These are phyloP conservation scores for Withania somnifera DNA, from an alignment of 305 asterid genomes.

Conservation along the genomic window DNA sequence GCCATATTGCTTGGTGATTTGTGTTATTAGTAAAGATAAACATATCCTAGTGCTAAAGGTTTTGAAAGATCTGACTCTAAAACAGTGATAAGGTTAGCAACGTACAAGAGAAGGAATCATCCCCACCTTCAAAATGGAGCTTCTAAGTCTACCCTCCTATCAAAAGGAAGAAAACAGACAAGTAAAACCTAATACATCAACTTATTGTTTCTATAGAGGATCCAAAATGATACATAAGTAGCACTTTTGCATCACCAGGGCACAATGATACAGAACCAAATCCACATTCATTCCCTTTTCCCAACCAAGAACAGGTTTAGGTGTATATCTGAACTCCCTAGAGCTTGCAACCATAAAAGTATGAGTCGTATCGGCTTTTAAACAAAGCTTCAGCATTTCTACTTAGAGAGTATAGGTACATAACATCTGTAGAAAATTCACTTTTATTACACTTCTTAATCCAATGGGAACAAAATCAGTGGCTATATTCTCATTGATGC, in stretches of 20 bases:
- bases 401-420: neutral
- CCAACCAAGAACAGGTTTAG: neutral
- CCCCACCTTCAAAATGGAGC: neutral
- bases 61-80: neutral
- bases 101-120: neutral
- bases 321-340: neutral
- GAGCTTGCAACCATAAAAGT: neutral
- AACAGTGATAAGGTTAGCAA: neutral
- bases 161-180: neutral
- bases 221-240: neutral
- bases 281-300: neutral
- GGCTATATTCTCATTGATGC: neutral
- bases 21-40: neutral
- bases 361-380: neutral
- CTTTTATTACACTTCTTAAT: neutral
- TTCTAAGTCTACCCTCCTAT: neutral
- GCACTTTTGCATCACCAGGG: neutral
- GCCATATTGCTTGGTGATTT: neutral
- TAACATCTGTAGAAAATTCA: neutral
- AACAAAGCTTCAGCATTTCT: neutral
- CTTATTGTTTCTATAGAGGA: neutral
- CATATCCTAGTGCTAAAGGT: neutral
- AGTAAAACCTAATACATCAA: neutral
- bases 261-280: neutral
- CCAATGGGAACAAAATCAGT: neutral